Conservation (phyloP, 2,329 filamentous ascomycete genomes). For the Cadophora luteo-olivacea region DNA sequence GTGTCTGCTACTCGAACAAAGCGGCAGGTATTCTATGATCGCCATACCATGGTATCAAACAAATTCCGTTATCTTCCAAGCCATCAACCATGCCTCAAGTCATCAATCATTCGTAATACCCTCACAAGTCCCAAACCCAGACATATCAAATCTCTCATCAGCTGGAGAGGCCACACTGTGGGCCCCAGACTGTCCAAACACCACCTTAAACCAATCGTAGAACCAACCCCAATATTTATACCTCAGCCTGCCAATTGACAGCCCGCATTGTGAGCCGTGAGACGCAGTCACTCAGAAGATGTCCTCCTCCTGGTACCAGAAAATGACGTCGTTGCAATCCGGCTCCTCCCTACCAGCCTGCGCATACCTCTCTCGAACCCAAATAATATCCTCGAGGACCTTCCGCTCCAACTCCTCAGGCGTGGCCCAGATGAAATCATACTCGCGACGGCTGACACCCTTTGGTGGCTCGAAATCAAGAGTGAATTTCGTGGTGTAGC, state of each 20-base stretch:
- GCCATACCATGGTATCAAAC: too few species aligned
- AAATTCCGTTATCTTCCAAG: background rate
- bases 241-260: background rate
- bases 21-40: background rate
- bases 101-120: background rate
- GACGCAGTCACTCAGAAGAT: background rate
- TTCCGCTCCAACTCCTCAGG: conserved; percentile 27
- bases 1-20: background rate
- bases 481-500: conserved; percentile 27
- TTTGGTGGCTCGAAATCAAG: conserved; percentile 13
- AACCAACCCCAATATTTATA: background rate
- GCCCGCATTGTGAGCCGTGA: too few species aligned
- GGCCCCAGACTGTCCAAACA: background rate
- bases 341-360: conserved; percentile 27
- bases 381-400: conserved; percentile 31
- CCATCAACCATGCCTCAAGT: background rate
- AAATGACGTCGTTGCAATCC: conserved; percentile 28
- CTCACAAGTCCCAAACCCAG: background rate
- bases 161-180: background rate
- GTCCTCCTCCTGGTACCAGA: conserved; percentile 28
- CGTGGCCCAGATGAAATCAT: conserved; percentile 28
- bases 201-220: background rate
- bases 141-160: background rate
- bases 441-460: conserved; percentile 9
- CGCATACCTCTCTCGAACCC: conserved; percentile 28